Conservation (phyloP, 225 moss, liverwort and hornwort genomes). For the Sphagnum tenellum region DNA sequence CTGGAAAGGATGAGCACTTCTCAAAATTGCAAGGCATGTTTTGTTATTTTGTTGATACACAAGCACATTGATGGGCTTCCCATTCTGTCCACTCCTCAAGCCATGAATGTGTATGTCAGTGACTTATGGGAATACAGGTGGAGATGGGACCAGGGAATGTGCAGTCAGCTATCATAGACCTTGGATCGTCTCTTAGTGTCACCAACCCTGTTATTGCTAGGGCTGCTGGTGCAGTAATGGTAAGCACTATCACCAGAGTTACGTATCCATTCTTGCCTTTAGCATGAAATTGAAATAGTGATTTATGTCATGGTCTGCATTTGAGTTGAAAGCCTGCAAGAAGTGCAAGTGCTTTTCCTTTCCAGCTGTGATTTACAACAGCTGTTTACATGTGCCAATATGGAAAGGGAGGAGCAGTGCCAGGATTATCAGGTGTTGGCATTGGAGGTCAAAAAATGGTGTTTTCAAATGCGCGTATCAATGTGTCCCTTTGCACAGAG, state of each 20-base stretch:
- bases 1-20: no score
- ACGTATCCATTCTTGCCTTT: no score
- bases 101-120: no score
- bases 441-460: constrained; percentile 66
- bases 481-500: constrained; percentile 38
- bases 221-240: constrained; percentile 59
- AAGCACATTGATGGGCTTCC: no score
- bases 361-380: no score
- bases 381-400: no score
- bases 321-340: no score
- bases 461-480: constrained; percentile 62
- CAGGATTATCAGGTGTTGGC: constrained; percentile 71
- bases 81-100: no score
- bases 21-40: no score
- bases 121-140: constrained; percentile 29
- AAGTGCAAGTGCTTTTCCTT: no score
- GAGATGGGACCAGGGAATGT: constrained; percentile 61
- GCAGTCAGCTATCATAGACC: constrained; percentile 76
- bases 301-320: not conserved
- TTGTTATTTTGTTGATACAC: no score
- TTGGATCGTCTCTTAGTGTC: constrained; percentile 91
- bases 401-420: constrained; percentile 12
- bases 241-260: constrained; percentile 11
- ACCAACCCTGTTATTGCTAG: constrained; percentile 62
- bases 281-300: constrained; percentile 5